These are phyloP conservation scores for Ophiobolus disseminans DNA, from an alignment of 2,329 filamentous ascomycete genomes.

Conservation along the genomic window DNA sequence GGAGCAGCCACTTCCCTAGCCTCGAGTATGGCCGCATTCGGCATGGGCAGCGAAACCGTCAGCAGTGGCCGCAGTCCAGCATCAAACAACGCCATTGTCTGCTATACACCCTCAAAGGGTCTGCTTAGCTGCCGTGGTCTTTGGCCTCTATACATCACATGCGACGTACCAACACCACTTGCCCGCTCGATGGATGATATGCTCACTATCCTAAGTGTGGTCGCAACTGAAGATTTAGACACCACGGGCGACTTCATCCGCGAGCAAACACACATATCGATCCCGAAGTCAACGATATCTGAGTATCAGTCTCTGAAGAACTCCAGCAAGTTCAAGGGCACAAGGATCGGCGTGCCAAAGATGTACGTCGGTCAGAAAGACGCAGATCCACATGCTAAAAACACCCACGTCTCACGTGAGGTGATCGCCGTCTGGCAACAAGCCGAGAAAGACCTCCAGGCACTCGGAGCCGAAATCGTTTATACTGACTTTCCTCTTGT, in stretches of 20 bases:
- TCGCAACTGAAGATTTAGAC: constrained; percentile 54
- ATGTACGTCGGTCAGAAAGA: constrained; percentile 58
- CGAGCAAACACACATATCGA: constrained; percentile 55
- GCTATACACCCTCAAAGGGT: constrained; percentile 63
- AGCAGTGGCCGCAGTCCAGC: constrained; percentile 64
- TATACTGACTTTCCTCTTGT: constrained; percentile 57
- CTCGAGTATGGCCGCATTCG: constrained; percentile 61
- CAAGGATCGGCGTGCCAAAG: constrained; percentile 58
- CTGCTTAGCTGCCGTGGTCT: constrained; percentile 60
- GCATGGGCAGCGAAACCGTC: constrained; percentile 63
- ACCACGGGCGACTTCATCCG: constrained; percentile 62
- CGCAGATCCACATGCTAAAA: constrained; percentile 41
- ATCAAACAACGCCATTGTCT: constrained; percentile 63
- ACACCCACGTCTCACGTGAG: constrained; percentile 44
- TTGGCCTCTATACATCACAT: constrained; percentile 64
- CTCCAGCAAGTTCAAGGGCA: constrained; percentile 49
- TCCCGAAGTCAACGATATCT: constrained; percentile 49
- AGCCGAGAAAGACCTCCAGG: constrained; percentile 48
- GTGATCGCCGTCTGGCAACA: constrained; percentile 48
- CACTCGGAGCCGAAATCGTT: constrained; percentile 52
- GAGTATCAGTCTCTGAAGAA: constrained; percentile 46
- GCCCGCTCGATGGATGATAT: constrained; percentile 60
- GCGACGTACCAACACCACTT: constrained; percentile 63
- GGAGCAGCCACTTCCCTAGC: constrained; percentile 61
- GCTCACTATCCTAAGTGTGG: constrained; percentile 57